phyloP scores from a whole-genome alignment of 2,329 filamentous ascomycete genomes.

The Gremmenia infestans region DNA sequence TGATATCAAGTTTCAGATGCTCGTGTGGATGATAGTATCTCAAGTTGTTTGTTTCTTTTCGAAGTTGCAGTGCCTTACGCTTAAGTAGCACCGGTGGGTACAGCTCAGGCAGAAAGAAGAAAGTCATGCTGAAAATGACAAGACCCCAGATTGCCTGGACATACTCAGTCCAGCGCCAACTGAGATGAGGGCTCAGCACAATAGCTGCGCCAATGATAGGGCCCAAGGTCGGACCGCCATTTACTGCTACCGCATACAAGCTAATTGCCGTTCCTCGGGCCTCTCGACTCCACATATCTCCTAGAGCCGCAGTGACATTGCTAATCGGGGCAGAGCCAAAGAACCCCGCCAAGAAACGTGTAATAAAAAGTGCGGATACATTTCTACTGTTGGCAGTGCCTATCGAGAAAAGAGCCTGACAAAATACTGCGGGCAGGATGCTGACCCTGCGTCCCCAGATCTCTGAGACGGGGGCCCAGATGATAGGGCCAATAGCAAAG shows the following conservation, averaged over 20 bases:
- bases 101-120: conserved; percentile 41
- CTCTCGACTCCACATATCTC: conserved; percentile 52
- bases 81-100: conserved; percentile 42
- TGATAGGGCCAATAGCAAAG: conserved; percentile 42
- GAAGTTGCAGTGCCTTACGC: conserved; percentile 25
- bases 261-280: conserved; percentile 53
- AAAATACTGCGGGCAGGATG: conserved; percentile 52
- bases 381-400: conserved; percentile 53
- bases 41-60: conserved; percentile 31
- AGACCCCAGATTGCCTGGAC: conserved; percentile 39
- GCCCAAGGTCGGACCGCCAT: conserved; percentile 51
- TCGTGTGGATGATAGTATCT: conserved; percentile 25
- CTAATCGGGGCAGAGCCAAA: conserved; percentile 59
- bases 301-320: conserved; percentile 57
- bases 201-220: conserved; percentile 31
- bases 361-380: conserved; percentile 54
- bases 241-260: conserved; percentile 63
- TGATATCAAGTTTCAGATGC: conserved; percentile 20
- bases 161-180: conserved; percentile 35
- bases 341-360: conserved; percentile 61
- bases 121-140: conserved; percentile 36
- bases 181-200: conserved; percentile 32
- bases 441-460: conserved; percentile 56
- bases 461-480: conserved; percentile 64
- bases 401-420: conserved; percentile 57